phyloP scores from a whole-genome alignment of 73 alveolate species.

The Diophrys sp. region DNA sequence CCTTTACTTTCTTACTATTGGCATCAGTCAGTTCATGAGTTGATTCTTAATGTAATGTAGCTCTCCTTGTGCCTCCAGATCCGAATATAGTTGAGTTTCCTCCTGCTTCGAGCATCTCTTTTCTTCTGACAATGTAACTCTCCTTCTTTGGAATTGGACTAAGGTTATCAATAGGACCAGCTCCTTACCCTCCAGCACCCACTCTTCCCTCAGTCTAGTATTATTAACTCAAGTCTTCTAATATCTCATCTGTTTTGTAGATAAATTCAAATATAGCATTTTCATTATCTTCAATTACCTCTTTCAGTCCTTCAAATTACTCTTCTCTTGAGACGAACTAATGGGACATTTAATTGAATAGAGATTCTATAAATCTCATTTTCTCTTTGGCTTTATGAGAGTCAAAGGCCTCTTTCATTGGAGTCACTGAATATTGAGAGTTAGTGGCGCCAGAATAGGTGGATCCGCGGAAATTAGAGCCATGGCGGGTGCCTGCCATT shows the following conservation, averaged over 20 bases:
- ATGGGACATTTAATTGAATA: background rate
- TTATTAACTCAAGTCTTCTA: background rate
- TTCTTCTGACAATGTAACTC: background rate
- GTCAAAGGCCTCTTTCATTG: background rate
- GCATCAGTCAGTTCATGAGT: constrained; percentile 4
- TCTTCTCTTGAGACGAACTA: constrained; percentile 9
- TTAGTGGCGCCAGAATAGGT: background rate
- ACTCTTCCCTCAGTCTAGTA: background rate
- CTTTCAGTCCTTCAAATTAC: constrained; percentile 26
- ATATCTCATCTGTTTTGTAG: constrained; percentile 17
- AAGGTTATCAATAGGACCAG: background rate
- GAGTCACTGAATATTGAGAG: background rate
- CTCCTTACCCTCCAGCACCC: background rate
- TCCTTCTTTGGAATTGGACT: background rate
- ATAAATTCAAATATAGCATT: constrained; percentile 23
- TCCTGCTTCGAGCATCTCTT: background rate
- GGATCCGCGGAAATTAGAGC: constrained; percentile 15
- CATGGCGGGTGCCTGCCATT: constrained; percentile 24
- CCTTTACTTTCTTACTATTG: constrained; percentile 33
- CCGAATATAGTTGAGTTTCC: background rate
- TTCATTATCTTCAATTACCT: constrained; percentile 35
- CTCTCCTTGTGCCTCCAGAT: background rate
- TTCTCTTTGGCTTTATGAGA: constrained; percentile 8
- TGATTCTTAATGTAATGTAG: background rate
- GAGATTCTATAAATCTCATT: background rate